Evolutionary conservation across 495 filamentous ascomycete species (phyloP), one percentile per base, ranked within the genome.

Genomic region (Penicillium riverlandense): DNA sequence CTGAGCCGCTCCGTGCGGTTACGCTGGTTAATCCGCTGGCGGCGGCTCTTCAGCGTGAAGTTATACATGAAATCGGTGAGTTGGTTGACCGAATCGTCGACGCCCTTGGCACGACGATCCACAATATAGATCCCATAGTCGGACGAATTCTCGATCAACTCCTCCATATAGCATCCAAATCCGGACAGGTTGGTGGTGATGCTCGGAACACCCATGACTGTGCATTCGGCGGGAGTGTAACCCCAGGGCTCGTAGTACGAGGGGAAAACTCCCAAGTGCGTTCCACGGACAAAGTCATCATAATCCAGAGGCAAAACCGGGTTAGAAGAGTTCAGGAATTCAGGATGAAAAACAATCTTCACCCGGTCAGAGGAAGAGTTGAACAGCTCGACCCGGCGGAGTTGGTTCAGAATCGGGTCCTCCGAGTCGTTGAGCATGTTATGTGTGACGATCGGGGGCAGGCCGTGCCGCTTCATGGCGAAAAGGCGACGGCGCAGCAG

Each of bases 181-280:
- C 92, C 92, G 15, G 92, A 96, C 7, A 98, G 74, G 55, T 98
- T 98, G 8, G 92, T 98, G 6, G 92, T 97, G 68, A 98, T 98
- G 65, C 88, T 95, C 12, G 92, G 92, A 40, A 98, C 91, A 50
- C 92, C 92, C 92, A 98, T 98, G 36, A 98, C 92, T 0, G 92
- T 98, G 69, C 92, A 98, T 63, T 98, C 92, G 28, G 92, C 92
- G 0, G 92, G 92, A 1, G 92, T 98, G 56, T 98, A 98, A 43
- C 92, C 92, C 92, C 92, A 98, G 15, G 92, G 92, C 67, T 98
- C 92, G 58, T 98, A 98, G 75, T 98, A 98, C 34, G 92, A 96
- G 7, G 90, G 70, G 73, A 98, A 98, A 35, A 98, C 82, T 43
- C 92, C 92, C 58, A 98, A 62, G 61, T 98, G 92, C 16, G 89